Percentiles rank a stretch among this genome's conserved stretches.
phyloP scores from a whole-genome alignment of 2,329 filamentous ascomycete genomes.

The Colletotrichum tamarilloi region DNA sequence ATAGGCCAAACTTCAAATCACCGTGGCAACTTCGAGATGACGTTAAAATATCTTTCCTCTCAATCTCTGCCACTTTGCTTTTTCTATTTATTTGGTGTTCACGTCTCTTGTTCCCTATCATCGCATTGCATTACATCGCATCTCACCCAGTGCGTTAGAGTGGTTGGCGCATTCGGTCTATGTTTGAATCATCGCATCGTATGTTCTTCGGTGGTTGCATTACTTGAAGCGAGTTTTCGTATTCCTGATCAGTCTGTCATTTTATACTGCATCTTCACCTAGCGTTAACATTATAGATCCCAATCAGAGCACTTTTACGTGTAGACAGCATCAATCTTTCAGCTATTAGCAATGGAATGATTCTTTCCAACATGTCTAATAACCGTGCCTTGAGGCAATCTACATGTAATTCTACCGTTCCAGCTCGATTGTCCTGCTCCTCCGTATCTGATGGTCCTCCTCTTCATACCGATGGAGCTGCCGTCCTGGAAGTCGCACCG shows the following conservation, averaged over 20 bases:
- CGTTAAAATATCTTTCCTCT: not conserved
- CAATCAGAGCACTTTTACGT: not conserved
- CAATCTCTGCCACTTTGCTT: not conserved
- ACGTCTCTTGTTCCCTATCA: not conserved
- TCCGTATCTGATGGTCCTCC: constrained; percentile 35
- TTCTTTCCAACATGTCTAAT: not conserved
- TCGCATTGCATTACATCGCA: not conserved
- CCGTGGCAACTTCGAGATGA: not conserved
- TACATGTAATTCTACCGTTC: not conserved
- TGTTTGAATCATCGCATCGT: not conserved
- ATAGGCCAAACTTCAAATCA: not conserved
- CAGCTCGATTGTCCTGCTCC: not conserved
- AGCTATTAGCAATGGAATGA: not conserved
- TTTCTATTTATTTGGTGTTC: not conserved
- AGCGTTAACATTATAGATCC: not conserved
- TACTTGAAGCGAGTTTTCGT: not conserved
- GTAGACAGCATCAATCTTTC: not conserved
- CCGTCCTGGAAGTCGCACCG: constrained; percentile 55
- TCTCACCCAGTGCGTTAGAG: not conserved
- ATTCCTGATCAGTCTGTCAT: not conserved
- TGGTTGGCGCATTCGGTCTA: not conserved
- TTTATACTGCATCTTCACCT: not conserved
- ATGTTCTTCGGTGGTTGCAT: not conserved
- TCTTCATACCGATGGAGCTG: constrained; percentile 44
- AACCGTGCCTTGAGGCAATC: not conserved